These are phyloP conservation scores for Xylaria sp. DNA, from an alignment of 2,329 filamentous ascomycete genomes.

Conservation along the genomic window DNA sequence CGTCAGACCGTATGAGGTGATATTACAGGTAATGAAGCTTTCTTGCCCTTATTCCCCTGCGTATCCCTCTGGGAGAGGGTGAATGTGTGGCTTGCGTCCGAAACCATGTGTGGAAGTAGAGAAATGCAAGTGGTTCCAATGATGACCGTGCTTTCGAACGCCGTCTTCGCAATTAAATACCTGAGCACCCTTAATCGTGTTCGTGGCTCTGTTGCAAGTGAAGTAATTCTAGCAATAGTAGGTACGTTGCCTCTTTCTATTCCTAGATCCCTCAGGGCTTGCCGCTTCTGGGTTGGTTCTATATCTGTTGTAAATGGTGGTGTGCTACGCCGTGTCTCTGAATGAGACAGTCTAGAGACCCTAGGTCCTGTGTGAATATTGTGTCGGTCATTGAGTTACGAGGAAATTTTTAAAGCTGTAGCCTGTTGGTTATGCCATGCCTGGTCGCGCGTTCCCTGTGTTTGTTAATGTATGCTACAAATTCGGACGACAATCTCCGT, in stretches of 20 bases:
- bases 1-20: neutral
- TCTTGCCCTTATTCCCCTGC: conserved; percentile 41
- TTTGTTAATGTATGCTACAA: conserved; percentile 17
- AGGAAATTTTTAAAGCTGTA: conserved; percentile 43
- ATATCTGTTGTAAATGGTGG: conserved; percentile 43
- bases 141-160: conserved; percentile 44
- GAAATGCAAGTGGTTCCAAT: conserved; percentile 41
- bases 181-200: conserved; percentile 44
- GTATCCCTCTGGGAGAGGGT: conserved; percentile 36
- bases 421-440: conserved; percentile 9
- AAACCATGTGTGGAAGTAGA: conserved; percentile 45
- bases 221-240: conserved; percentile 30
- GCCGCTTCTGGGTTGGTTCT: conserved; percentile 32
- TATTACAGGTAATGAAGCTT: neutral
- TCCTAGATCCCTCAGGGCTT: conserved; percentile 38
- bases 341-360: conserved; percentile 44
- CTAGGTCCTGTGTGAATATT: conserved; percentile 43
- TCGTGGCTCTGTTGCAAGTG: conserved; percentile 41
- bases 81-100: conserved; percentile 37
- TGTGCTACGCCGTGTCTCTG: conserved; percentile 49
- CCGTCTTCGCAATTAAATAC: conserved; percentile 46
- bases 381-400: conserved; percentile 45
- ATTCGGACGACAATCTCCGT: no score
- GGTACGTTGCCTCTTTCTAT: conserved; percentile 28
- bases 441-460: conserved; percentile 30